Evolutionary conservation across 2,329 filamentous ascomycete genomes (phyloP), one percentile per base, ranked within the genome.

Genomic region (Pseudogymnoascus sp.): DNA sequence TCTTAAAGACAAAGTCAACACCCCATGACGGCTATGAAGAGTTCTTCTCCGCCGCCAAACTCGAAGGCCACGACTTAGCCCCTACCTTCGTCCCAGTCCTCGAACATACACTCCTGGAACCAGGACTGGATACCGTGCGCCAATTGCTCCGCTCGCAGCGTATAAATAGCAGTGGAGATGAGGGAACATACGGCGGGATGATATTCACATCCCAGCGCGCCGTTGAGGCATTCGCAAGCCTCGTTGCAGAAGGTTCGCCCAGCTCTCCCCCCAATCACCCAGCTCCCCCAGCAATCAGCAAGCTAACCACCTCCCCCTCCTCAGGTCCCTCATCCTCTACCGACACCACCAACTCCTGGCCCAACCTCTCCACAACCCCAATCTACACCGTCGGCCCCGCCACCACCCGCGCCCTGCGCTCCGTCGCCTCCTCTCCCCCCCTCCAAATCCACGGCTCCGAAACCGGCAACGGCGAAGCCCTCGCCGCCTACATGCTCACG

Each of bases 151-250:
- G 69, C 9, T 67, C 71, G 1, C 75, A 72, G 23, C 67, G 70
- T 15, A 80, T 87, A 65, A 76, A 77, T 53, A 69, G 61, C 1
- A 65, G 65, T n/a, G 61, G 60, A 0, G 42, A 70, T 0, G 75
- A 72, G 2, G 73, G 74, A 42, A 69, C 76, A 13, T 93, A 90
- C 70, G 89, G 89, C 4, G 90, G 89, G n/a, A 77, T 93, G 64
- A 87, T 95, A 60, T 93, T 95, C 72, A 95, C 90, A 1, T 93
- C 89, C 7, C 91, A 95, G 73, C 83, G 90, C 59, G 89, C 91
- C 0, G 90, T 95, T 2, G 91, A 95, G 72, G 89, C 88, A 0
- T 91, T 95, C 70, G 77, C 83, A 3, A 78, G 82, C 53, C 76
- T 91, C 7, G 80, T 91, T 0, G 76, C 81, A 13, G 82, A 84